Base-by-base conservation (phyloP, 345 rosid genomes). In the Combretum micranthum region DNA sequence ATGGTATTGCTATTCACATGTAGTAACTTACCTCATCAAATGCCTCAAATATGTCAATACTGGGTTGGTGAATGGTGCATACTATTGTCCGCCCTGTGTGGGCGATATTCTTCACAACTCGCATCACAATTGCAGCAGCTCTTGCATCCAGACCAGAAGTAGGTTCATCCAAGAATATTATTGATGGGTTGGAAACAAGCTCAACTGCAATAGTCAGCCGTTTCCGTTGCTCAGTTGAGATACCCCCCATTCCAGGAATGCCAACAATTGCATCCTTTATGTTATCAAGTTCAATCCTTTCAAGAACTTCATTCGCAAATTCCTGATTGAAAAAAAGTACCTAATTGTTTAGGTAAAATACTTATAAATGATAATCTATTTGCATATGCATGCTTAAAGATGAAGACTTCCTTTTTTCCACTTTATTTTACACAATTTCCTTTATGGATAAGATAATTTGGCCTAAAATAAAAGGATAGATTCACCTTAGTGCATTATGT, bases 151-250 rank as follows among this genome's bases (percentile, higher is more conserved):
- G 68, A 54, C 84, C 84, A 0, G 83, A 68, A 20, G 84, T 79
- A 12, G 88, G 84, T 60, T 83, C 88, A 47, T 79, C 84, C 88
- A 83, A 77, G 76, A 83, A 83, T 50, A 83, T 72, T 47, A 79
- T 68, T 4, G 82, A 79, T 6, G 82, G 83, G 57, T 83, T 83
- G 1, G 88, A 72, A 25, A 83, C 75, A 50, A 83, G 79, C 60
- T 82, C 88, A 23, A 82, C 84, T 19, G 82, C 88, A 23, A 82
- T 75, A 9, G 82, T 82, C 50, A 82, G 69, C 62, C 80, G 65
- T 50, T 83, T 82, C 0, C 80, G 71, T 53, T 82, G 88, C 67
- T 75, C 88, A n/a, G 42, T 68, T 25, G 84, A 79, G 68, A 83
- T 63, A 51, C 88, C 85, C 22, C 70, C 66, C 12, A 64, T 46